phyloP scores from a whole-genome alignment of 1,284 basidiomycete species.

The Mixia osmundae region DNA sequence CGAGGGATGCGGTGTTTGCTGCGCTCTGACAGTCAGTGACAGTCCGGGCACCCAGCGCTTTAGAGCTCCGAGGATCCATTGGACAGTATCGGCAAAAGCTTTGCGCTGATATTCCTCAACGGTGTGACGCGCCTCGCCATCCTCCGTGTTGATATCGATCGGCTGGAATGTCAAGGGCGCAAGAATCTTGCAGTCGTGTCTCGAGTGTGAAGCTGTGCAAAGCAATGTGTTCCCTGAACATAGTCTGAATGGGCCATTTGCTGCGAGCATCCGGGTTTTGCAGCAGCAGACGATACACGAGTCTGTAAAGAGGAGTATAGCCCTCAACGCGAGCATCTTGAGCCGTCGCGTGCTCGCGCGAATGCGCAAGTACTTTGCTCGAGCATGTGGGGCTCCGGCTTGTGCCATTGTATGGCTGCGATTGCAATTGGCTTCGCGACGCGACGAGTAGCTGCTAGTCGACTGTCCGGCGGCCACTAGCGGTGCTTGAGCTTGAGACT shows the following conservation, averaged over 20 bases:
- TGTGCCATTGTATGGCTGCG: background rate
- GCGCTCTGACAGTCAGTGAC: background rate
- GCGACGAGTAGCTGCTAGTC: no score
- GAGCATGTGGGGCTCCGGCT: background rate
- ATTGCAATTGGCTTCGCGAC: background rate
- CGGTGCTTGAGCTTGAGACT: no score
- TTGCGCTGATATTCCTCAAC: conserved; percentile 57
- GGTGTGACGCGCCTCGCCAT: conserved; percentile 26
- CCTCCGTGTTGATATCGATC: conserved; percentile 15
- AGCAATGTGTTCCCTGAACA: conserved; percentile 38
- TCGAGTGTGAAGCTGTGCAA: conserved; percentile 81
- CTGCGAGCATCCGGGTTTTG: conserved; percentile 35
- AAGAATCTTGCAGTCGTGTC: conserved; percentile 76
- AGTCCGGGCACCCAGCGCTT: background rate
- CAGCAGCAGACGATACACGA: conserved; percentile 62
- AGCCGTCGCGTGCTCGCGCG: background rate
- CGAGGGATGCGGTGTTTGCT: conserved; percentile 63
- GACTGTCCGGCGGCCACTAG: no score
- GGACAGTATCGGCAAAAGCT: conserved; percentile 81
- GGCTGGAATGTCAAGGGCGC: conserved; percentile 56
- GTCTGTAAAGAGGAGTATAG: conserved; percentile 51
- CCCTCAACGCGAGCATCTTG: conserved; percentile 29
- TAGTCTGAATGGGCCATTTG: background rate
- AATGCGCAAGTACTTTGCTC: conserved; percentile 2
- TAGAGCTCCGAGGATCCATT: conserved; percentile 66